Evolutionary conservation across 2,329 filamentous ascomycete species (phyloP), one percentile per base, ranked within the genome.

Genomic region (Didymella lethalis): DNA sequence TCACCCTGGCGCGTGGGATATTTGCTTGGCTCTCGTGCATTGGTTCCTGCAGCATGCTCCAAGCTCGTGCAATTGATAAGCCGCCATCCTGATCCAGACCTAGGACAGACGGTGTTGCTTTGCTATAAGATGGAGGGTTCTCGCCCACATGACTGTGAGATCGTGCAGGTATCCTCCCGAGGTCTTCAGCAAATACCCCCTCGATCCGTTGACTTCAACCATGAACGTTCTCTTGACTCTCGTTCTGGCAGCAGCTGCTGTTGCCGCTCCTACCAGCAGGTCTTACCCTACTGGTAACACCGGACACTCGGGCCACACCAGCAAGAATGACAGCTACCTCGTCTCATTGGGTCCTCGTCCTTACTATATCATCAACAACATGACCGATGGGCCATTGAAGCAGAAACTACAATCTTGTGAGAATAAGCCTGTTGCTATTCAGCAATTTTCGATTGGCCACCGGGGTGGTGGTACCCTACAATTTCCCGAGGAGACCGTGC

Each of bases 281-380:
- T 47, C 56, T 10, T 59, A 54, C 23, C 46, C 56, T 10, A 54
- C 32, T 36, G 46, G 46, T 16, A 49, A 41, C 12, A 45, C 46
- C 6, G 46, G 44, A 3, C 50, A 58, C 2, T 48, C 45, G 14
- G 46, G 50, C 26, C 56, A 58, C 4, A 61, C 50, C 32, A 61
- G 56, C 54, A 59, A 61, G 20, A 48, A 66, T 40, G 50, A 62
- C 41, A 54, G 51, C 41, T 66, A 65, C 25, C 64, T 66, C 61
- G 81, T 89, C 59, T 83, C 88, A 50, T 78, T 89, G 4, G 88
- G 87, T 7, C 85, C 86, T 2, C 83, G 88, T 10, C 88, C 88
- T 0, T 87, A 86, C 75, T 90, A 84, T 74, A 82, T 90, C 7
- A 77, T 90, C 64, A 80, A 87, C 66, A 81, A 86, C 66, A 87